These are phyloP conservation scores for Metschnikowia sp. DNA, from an alignment of 805 yeast genomes.

Conservation along the genomic window DNA sequence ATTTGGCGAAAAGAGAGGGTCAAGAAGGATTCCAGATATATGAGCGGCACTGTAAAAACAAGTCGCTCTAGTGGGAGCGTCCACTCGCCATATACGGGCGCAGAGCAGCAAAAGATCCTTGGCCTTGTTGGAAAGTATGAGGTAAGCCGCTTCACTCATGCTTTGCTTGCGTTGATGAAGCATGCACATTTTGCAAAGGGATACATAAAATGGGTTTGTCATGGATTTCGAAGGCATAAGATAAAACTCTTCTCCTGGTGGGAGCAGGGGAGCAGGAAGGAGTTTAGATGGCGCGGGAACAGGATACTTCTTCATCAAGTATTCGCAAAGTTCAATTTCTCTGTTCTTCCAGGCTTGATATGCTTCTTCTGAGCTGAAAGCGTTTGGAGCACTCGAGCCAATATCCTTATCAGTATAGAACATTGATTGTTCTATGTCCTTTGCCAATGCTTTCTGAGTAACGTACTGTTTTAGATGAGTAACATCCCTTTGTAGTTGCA, in stretches of 20 bases:
- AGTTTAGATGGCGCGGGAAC: slow-evolving; percentile 32
- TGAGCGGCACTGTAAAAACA: slow-evolving; percentile 49
- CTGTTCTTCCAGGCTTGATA: slow-evolving; percentile 34
- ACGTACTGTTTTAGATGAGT: slow-evolving; percentile 38
- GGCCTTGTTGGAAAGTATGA: slow-evolving; percentile 37
- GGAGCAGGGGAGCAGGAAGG: slow-evolving; percentile 29
- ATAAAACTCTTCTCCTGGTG: slow-evolving; percentile 36
- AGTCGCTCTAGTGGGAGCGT: slow-evolving; percentile 46
- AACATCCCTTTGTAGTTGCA: slow-evolving; percentile 54
- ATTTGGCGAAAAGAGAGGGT: slow-evolving; percentile 20
- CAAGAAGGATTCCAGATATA: slow-evolving; percentile 29
- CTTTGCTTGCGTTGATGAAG: slow-evolving; percentile 16
- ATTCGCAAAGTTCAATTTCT: slow-evolving; percentile 23
- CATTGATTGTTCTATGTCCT: slow-evolving; percentile 31
- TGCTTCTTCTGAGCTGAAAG: slow-evolving; percentile 22
- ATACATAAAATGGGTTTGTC: slow-evolving; percentile 38
- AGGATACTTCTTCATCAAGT: slow-evolving; percentile 27
- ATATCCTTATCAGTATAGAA: slow-evolving; percentile 36
- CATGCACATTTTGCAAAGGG: slow-evolving; percentile 42
- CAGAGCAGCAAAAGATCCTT: slow-evolving; percentile 43
- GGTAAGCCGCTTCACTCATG: slow-evolving; percentile 3
- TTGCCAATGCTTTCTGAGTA: slow-evolving; percentile 37
- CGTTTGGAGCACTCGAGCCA: slow-evolving; percentile 35
- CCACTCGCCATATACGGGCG: slow-evolving; percentile 58
- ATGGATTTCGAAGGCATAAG: slow-evolving; percentile 31